phyloP scores from a whole-genome alignment of 306 rosid genomes.

The Lablab purpureus region DNA sequence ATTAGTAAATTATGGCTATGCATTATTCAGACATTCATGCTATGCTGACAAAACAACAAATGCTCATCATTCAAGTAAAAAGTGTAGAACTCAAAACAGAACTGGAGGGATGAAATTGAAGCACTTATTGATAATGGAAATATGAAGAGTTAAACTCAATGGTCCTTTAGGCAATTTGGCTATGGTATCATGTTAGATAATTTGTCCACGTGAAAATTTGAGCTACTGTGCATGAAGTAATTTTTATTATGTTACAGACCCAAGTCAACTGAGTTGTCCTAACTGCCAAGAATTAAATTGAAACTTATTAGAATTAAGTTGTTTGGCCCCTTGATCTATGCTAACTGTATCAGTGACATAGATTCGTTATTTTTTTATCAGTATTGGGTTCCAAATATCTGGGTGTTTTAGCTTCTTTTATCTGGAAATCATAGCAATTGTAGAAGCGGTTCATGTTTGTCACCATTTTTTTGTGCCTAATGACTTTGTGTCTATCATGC shows the following conservation, averaged over 20 bases:
- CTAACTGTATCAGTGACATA: not conserved
- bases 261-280: constrained; percentile 29
- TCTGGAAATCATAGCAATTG: constrained; percentile 30
- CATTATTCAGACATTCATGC: constrained; percentile 32
- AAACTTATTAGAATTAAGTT: constrained; percentile 27
- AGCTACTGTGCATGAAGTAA: constrained; percentile 20
- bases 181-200: constrained; percentile 27
- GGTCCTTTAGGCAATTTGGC: constrained; percentile 24
- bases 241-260: constrained; percentile 31
- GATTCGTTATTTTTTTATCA: constrained; percentile 11
- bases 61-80: constrained; percentile 32
- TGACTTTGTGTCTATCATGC: constrained; percentile 48
- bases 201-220: constrained; percentile 25
- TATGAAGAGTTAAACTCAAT: constrained; percentile 39
- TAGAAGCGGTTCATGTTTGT: constrained; percentile 40
- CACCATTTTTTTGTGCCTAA: constrained; percentile 50
- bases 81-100: constrained; percentile 40
- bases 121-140: constrained; percentile 22
- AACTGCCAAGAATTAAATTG: constrained; percentile 18
- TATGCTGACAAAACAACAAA: constrained; percentile 32
- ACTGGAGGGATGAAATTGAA: constrained; percentile 34
- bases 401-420: constrained; percentile 17
- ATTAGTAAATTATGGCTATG: constrained; percentile 20
- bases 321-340: constrained; percentile 24
- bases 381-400: constrained; percentile 23